Evolutionary conservation across 2,329 filamentous ascomycete species (phyloP), one percentile per base, ranked within the genome.

Genomic region (Ascochyta pisi): DNA sequence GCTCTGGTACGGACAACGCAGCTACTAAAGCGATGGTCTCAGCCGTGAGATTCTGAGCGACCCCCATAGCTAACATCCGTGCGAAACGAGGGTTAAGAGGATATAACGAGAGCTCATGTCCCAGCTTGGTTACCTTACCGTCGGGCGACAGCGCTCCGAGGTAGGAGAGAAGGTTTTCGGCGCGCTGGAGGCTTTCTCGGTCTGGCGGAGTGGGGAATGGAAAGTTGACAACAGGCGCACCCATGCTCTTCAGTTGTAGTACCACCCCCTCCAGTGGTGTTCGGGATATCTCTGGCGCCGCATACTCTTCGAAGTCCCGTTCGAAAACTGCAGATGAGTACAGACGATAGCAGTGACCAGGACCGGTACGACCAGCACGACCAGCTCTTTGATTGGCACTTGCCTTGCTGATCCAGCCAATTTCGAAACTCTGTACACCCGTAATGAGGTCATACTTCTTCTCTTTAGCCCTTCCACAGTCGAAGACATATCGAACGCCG

Each of bases 391-490:
- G 95, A 63, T 88, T 90, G 7, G 95, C 94, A 73, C 92, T 96
- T 26, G 95, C 95, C 78, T 99, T 98, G 79, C 93, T 97, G 73
- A 98, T 96, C 92, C 94, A 99, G 37, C 90, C 89, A 49, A 99
- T 86, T 67, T 96, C 90, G 72, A 96, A 99, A 70, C 90, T 96
- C 73, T 99, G 95, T 0, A 99, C 94, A 3, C 94, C 94, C 8
- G 90, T 97, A 10, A 86, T 79, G n/a, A 86, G 83, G 71, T 98
- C 91, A 68, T 95, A 98, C 54, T 89, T 90, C 60, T 94, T 89
- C 74, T 97, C 93, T 75, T 99, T 99, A 33, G 91, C 89, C 45
- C 96, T 84, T 31, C 95, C 95, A 63, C 91, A 93, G 75, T 98
- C 94, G 60, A 99, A 97, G 8, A 99, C 95, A 70, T 97, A 99